A percentile compares a stretch with the other conserved stretches of the same genome.
phyloP scores from a whole-genome alignment of 768 basidiomycete genomes.

The Hirschioporus abietinus region DNA sequence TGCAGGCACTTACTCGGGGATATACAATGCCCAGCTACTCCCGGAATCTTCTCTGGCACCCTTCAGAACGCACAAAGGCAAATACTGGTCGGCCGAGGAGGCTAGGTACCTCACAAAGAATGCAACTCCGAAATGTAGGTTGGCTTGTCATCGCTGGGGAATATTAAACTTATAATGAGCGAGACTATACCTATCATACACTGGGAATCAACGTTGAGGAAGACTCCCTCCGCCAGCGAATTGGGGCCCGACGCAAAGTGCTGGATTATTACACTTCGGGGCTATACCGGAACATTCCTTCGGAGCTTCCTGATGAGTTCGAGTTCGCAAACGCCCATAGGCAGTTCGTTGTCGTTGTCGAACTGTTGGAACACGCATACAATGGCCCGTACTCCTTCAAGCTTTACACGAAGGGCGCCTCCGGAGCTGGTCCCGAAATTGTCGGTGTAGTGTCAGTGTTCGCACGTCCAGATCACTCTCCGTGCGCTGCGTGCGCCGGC shows the following conservation, averaged over 20 bases:
- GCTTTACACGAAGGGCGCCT: constrained; percentile 14
- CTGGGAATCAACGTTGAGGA: background rate
- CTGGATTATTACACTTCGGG: background rate
- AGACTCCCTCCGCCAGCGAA: background rate
- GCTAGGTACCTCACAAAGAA: constrained; percentile 18
- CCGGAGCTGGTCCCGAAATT: constrained; percentile 9
- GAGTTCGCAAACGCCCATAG: background rate
- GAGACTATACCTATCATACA: constrained; percentile 10
- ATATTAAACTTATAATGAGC: constrained; percentile 19
- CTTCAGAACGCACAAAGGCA: constrained; percentile 21
- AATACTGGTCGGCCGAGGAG: constrained; percentile 22
- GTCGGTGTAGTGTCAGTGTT: constrained; percentile 22
- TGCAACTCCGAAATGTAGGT: constrained; percentile 21
- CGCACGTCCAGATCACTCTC: constrained; percentile 18
- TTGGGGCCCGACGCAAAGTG: background rate
- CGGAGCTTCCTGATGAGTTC: background rate
- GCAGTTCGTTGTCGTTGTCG: background rate
- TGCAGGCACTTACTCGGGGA: constrained; percentile 19
- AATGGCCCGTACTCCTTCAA: constrained; percentile 21
- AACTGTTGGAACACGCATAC: constrained; percentile 12
- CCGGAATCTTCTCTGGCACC: constrained; percentile 18
- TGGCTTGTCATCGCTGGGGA: constrained; percentile 20
- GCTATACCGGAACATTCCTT: background rate
- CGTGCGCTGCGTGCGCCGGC: constrained; percentile 21
- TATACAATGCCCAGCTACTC: constrained; percentile 19